Conservation (phyloP, 2,329 filamentous ascomycete species). For the Penicillium thymicola region DNA sequence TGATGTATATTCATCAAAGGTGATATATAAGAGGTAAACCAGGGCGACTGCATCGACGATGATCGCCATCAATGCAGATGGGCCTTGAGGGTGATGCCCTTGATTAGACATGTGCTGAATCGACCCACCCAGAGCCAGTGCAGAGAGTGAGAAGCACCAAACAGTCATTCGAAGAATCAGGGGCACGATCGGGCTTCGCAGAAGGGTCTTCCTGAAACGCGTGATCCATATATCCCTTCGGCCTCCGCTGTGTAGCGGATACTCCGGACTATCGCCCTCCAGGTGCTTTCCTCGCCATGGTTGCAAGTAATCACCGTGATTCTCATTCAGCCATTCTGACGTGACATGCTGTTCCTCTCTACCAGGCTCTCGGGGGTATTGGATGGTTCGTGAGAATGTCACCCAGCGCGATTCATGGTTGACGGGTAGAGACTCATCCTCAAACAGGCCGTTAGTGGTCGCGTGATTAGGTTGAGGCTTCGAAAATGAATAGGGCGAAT, state of each 20-base stretch:
- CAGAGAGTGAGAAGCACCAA: slow-evolving; percentile 76
- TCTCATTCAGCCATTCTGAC: slow-evolving; percentile 45
- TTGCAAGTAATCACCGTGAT: slow-evolving; percentile 45
- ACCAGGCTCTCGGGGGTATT: slow-evolving; percentile 40
- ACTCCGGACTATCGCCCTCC: slow-evolving; percentile 51
- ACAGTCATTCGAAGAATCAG: slow-evolving; percentile 78
- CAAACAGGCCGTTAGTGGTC: slow-evolving; percentile 6
- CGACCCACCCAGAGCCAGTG: slow-evolving; percentile 71
- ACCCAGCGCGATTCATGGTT: slow-evolving; percentile 47
- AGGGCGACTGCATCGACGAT: slow-evolving; percentile 85
- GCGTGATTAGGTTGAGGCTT: slow-evolving; percentile 18
- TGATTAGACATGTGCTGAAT: slow-evolving; percentile 63
- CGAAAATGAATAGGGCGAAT: slow-evolving; percentile 36
- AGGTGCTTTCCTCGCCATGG: slow-evolving; percentile 52
- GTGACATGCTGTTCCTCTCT: slow-evolving; percentile 43
- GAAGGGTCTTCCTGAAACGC: slow-evolving; percentile 64
- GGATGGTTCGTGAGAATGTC: slow-evolving; percentile 42
- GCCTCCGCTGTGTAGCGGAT: slow-evolving; percentile 48
- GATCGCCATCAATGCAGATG: slow-evolving; percentile 83
- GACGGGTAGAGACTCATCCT: slow-evolving; percentile 2
- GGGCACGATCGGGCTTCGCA: slow-evolving; percentile 82
- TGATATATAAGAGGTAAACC: slow-evolving; percentile 89
- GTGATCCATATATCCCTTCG: slow-evolving; percentile 55
- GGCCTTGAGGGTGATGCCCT: slow-evolving; percentile 55
- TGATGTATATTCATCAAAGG: slow-evolving; percentile 92